A percentile compares a stretch with the other conserved stretches of the same genome.
Evolutionary conservation across 139 green algal species (phyloP).

Genomic region (Monoraphidium neglectum): DNA sequence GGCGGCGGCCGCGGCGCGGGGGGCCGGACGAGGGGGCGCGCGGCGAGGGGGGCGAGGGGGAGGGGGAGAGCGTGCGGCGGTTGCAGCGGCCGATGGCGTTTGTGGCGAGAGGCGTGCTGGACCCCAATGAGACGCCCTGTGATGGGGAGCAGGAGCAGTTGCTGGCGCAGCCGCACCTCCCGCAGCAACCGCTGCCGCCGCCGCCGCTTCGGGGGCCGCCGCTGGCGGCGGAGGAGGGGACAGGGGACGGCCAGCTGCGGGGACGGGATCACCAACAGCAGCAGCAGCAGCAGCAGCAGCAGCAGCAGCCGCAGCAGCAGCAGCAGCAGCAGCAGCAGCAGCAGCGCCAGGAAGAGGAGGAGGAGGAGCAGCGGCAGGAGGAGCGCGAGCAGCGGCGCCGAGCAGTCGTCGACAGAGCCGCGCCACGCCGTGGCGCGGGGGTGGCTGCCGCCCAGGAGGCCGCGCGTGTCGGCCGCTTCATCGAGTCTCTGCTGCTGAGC

Average conservation of each 20-base stretch:
- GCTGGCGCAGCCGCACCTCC: neutral
- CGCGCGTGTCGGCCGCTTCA: slow-evolving; percentile 1
- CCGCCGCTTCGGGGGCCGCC: neutral
- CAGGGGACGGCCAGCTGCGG: too few species aligned
- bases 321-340: slow-evolving; percentile 2
- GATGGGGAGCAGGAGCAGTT: slow-evolving; percentile 1
- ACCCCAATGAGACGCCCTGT: slow-evolving; percentile 10
- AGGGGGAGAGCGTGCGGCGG: too few species aligned
- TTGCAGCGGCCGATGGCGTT: slow-evolving; percentile 36
- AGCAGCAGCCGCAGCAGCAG: slow-evolving; percentile 2
- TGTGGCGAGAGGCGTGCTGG: slow-evolving; percentile 7
- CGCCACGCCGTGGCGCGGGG: neutral
- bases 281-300: neutral
- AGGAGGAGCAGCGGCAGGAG: neutral
- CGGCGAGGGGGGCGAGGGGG: neutral
- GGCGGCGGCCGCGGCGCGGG: neutral
- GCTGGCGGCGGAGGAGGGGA: neutral
- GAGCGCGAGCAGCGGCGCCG: neutral
- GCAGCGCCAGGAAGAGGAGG: neutral
- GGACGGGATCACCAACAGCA: too few species aligned
- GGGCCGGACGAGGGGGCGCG: neutral
- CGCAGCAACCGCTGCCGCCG: neutral
- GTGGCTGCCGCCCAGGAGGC: neutral
- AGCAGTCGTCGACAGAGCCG: neutral
- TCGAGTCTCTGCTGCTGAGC: slow-evolving; percentile 18